phyloP scores from a whole-genome alignment of 106 monocot species.

The Platanthera zijinensis region DNA sequence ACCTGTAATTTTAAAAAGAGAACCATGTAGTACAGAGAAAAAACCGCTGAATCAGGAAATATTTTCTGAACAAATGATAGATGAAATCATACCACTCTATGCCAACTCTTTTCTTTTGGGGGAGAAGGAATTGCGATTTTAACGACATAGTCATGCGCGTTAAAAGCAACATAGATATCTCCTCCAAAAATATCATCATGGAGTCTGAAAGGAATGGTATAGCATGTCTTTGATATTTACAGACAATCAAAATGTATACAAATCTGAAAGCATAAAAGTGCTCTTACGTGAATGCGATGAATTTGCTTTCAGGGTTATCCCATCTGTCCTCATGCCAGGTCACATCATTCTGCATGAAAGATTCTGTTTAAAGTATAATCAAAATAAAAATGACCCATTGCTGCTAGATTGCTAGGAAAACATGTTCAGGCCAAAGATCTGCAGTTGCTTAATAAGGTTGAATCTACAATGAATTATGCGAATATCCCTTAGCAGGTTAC shows the following conservation, averaged over 20 bases:
- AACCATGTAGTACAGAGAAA: not conserved
- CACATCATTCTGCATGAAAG: constrained; percentile 62
- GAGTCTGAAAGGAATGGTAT: constrained; percentile 31
- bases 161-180: constrained; percentile 92
- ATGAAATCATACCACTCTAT: constrained; percentile 69
- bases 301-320: constrained; percentile 88
- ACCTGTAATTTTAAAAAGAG: constrained; percentile 37
- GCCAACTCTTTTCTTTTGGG: constrained; percentile 56
- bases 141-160: constrained; percentile 79
- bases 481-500: no score
- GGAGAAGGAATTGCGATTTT: constrained; percentile 57
- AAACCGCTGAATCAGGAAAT: not conserved
- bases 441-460: no score
- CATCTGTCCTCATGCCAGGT: constrained; percentile 95
- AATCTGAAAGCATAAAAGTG: not conserved
- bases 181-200: constrained; percentile 56
- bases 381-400: not conserved
- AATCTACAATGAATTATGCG: no score
- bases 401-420: no score
- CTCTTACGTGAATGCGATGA: constrained; percentile 90
- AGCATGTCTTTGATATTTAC: not conserved
- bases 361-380: not conserved
- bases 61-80: not conserved
- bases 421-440: no score
- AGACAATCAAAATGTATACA: not conserved